Evolutionary conservation across 139 green algal genomes (phyloP), one percentile per base, ranked within the genome.

Genomic region (Nannochloris sp.): DNA sequence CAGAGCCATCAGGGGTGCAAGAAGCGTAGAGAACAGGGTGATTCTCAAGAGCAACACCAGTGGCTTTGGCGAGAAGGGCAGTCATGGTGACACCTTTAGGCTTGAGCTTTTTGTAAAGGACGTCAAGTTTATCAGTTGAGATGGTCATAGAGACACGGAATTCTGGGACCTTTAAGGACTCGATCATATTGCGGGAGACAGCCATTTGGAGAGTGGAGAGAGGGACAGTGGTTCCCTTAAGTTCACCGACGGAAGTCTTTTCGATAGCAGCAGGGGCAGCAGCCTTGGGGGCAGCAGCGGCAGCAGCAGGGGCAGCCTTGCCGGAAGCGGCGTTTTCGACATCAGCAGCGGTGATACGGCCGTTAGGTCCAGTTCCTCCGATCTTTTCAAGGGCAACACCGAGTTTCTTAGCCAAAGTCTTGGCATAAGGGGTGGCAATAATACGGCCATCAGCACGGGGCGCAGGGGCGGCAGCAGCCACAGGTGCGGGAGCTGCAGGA

Each of bases 81-180:
- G 92, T 96, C 90, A 99, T 97, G 58, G 93, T 99, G 36, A 99
- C 93, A 60, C 93, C 93, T 76, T 97, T 90, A 31, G 90, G 87
- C 87, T 99, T 99, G 25, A 99, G 83, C 62, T 78, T 74, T 78
- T 95, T 90, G 87, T 97, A 97, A 56, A 99, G 83, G 1, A 80
- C 78, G 72, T 99, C 94, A 48, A 99, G 76, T 61, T 87, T 81
- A 76, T 97, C 92, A 8, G 92, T 99, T 64, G 76, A 78, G 61
- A 98, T 96, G 33, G 64, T 84, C 78, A 92, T 94, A 15, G 81
- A 71, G 32, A 98, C 89, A 6, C 89, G 81, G 85, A 97, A 97
- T 83, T 93, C 92, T 23, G 93, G 92, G 57, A 98, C 93, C 75
- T 86, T 84, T 4, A 98, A 84, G 63, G 77, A 90, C 45, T 89